These are phyloP conservation scores for Thermochaetoides thermophila DNA, from an alignment of 495 filamentous ascomycete genomes.

Conservation along the genomic window DNA sequence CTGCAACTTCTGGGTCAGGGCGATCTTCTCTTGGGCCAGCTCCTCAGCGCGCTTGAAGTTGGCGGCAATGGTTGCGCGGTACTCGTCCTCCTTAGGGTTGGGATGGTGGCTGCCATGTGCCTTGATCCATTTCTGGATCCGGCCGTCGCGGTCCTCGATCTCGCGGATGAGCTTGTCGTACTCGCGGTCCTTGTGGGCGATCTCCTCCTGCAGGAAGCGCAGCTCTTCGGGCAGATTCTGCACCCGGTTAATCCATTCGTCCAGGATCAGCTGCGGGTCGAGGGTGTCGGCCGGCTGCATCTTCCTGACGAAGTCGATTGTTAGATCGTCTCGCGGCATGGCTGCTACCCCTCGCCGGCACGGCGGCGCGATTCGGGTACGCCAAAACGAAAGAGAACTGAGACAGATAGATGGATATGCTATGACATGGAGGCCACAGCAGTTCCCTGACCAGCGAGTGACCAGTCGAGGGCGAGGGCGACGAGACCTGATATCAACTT, in stretches of 20 bases:
- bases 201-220: slow-evolving; percentile 84
- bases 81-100: slow-evolving; percentile 77
- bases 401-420: too few relatives aligned
- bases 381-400: too few relatives aligned
- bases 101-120: slow-evolving; percentile 60
- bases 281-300: slow-evolving; percentile 37
- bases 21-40: slow-evolving; percentile 78
- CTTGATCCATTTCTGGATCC: slow-evolving; percentile 84
- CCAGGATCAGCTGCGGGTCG: slow-evolving; percentile 79
- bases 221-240: slow-evolving; percentile 89
- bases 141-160: slow-evolving; percentile 63
- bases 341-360: slow-evolving; percentile 29
- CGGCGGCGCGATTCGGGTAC: too few relatives aligned
- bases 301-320: slow-evolving; percentile 42
- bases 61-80: slow-evolving; percentile 52
- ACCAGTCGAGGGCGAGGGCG: too few relatives aligned
- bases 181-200: slow-evolving; percentile 72
- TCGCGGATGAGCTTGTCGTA: slow-evolving; percentile 58
- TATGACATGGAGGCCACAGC: too few relatives aligned
- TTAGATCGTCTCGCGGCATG: slow-evolving; percentile 50
- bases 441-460: too few relatives aligned
- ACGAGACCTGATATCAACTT: too few relatives aligned
- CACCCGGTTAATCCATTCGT: slow-evolving; percentile 75
- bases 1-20: slow-evolving; percentile 61
- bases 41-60: slow-evolving; percentile 56